These are phyloP conservation scores for Colletotrichum sp. DNA, from an alignment of 2,329 filamentous ascomycete species.

Conservation along the genomic window DNA sequence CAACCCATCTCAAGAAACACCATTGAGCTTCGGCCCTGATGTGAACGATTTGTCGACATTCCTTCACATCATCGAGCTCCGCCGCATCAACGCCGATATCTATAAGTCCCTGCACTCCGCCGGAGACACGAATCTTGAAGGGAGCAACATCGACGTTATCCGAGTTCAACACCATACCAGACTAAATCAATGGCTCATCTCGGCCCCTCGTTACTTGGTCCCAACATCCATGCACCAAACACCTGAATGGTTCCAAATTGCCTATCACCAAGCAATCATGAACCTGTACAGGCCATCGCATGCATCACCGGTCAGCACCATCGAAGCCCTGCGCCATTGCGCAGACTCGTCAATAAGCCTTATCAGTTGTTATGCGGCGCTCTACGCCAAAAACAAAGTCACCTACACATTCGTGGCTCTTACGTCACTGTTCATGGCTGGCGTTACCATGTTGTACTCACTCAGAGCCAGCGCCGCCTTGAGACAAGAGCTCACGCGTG, in stretches of 20 bases:
- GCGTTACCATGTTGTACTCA: constrained; percentile 30
- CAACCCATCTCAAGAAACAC: not conserved
- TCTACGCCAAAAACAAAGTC: constrained; percentile 30
- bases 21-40: not conserved
- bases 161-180: not conserved
- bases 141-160: not conserved
- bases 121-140: not conserved
- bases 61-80: constrained; percentile 29
- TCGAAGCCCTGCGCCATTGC: constrained; percentile 19
- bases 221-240: constrained; percentile 28
- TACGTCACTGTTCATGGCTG: constrained; percentile 31
- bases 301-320: constrained; percentile 9
- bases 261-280: constrained; percentile 29
- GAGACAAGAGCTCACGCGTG: not conserved
- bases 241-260: constrained; percentile 32
- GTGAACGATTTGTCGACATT: constrained; percentile 27
- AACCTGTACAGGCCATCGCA: constrained; percentile 28
- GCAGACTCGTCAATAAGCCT: constrained; percentile 22
- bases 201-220: constrained; percentile 26
- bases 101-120: constrained; percentile 25
- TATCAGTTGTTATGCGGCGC: constrained; percentile 21
- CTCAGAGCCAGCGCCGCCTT: constrained; percentile 25
- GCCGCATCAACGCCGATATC: constrained; percentile 26
- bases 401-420: constrained; percentile 31
- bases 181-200: constrained; percentile 28